Percentiles rank a stretch among this genome's conserved stretches.
These are phyloP conservation scores for Thielaviopsis populi DNA, from an alignment of 2,329 filamentous ascomycete genomes.

Conservation along the genomic window DNA sequence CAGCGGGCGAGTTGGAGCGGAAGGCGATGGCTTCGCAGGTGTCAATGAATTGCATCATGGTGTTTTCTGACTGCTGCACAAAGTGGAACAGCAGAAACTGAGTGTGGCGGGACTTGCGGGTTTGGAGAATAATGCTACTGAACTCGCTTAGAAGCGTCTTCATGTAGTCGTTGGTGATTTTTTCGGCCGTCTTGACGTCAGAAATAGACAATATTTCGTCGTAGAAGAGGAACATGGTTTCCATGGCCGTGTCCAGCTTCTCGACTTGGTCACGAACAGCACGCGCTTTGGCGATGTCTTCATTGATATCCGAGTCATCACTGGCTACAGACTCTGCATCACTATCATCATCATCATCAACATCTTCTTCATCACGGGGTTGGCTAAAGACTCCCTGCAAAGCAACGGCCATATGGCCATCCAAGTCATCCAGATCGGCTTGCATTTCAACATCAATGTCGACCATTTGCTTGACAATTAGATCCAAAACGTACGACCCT, in stretches of 20 bases:
- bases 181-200: conserved; percentile 45
- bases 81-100: conserved; percentile 97
- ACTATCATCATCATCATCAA: conserved; percentile 48
- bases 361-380: conserved; percentile 32
- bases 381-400: conserved; percentile 26
- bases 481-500: conserved; percentile 62
- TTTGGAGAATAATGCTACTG: conserved; percentile 72
- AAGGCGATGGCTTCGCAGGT: conserved; percentile 24
- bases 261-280: conserved; percentile 66
- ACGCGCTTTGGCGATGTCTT: conserved; percentile 43
- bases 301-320: conserved; percentile 51
- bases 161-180: conserved; percentile 35
- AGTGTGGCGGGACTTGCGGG: conserved; percentile 79
- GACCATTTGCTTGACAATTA: conserved; percentile 74
- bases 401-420: conserved; percentile 69
- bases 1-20: conserved; percentile 50
- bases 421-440: conserved; percentile 79
- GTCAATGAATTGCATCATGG: conserved; percentile 54
- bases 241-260: conserved; percentile 83
- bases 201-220: conserved; percentile 54
- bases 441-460: conserved; percentile 95
- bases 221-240: conserved; percentile 76
- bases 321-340: conserved; percentile 58
- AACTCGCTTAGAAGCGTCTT: conserved; percentile 76
- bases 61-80: conserved; percentile 61